Percentiles rank a stretch among this genome's conserved stretches.
Conservation (phyloP, 352 stramenopile species). For the Pythium chondricola region DNA sequence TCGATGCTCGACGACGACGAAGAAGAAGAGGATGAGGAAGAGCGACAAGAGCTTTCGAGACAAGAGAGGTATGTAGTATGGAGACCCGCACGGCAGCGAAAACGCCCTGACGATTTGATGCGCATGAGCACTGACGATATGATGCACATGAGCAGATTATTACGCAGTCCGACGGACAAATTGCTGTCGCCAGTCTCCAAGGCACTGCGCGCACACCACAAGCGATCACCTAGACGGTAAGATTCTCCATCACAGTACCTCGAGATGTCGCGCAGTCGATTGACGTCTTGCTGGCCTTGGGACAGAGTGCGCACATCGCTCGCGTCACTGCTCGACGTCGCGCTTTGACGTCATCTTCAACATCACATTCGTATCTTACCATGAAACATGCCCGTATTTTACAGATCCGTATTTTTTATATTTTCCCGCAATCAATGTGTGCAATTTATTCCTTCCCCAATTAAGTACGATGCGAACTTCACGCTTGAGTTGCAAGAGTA, state of each 20-base stretch:
- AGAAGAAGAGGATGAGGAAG: constrained; percentile 5
- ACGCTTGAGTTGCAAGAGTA: neutral
- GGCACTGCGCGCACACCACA: constrained; percentile 32
- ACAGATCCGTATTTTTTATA: constrained; percentile 1
- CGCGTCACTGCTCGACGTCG: constrained; percentile 11
- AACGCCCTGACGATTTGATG: too few relatives aligned
- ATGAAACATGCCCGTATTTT: too few relatives aligned
- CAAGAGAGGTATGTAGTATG: constrained; percentile 16
- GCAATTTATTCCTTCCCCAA: neutral
- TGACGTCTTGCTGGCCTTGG: too few relatives aligned
- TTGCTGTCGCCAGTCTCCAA: constrained; percentile 55
- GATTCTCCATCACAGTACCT: neutral
- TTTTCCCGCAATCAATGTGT: constrained; percentile 6
- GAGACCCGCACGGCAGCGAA: too few relatives aligned
- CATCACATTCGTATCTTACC: too few relatives aligned
- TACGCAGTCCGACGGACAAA: constrained; percentile 59
- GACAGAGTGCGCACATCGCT: constrained; percentile 16
- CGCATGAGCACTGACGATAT: too few relatives aligned
- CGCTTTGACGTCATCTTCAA: neutral
- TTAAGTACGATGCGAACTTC: constrained; percentile 15
- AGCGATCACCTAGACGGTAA: constrained; percentile 14
- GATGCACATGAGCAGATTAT: too few relatives aligned
- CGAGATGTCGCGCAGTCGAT: too few relatives aligned
- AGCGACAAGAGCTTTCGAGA: neutral
- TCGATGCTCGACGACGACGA: constrained; percentile 4